Conservation (phyloP, 768 basidiomycete species). For the Boletus reticuloceps region DNA sequence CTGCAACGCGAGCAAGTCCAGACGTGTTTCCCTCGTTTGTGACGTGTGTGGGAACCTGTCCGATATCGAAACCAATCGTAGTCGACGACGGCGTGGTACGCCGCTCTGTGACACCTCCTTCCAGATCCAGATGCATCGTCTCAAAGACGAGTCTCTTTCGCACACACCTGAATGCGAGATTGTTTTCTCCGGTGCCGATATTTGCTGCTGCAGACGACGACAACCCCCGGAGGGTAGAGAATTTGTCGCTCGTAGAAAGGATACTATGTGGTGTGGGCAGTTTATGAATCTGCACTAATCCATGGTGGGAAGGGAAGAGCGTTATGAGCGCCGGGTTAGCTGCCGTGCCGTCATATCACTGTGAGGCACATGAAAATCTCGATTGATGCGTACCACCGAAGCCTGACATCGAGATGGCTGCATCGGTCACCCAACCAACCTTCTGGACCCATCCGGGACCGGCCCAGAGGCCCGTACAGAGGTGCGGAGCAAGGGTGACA, state of each 20-base stretch:
- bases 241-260: conserved; percentile 75
- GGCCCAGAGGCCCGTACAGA: conserved; percentile 57
- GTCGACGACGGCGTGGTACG: conserved; percentile 53
- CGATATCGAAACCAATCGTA: conserved; percentile 17
- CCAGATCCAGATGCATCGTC: conserved; percentile 84
- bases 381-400: conserved; percentile 64
- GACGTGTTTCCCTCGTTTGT: conserved; percentile 13
- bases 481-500: conserved; percentile 61
- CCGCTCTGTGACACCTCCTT: conserved; percentile 80
- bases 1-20: conserved; percentile 39
- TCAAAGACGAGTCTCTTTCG: conserved; percentile 86
- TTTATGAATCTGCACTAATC: conserved; percentile 72
- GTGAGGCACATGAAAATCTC: neutral
- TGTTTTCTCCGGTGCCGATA: conserved; percentile 87
- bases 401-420: conserved; percentile 66
- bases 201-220: conserved; percentile 48
- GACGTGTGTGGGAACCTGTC: conserved; percentile 17
- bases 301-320: conserved; percentile 83
- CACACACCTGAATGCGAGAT: conserved; percentile 91
- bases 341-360: conserved; percentile 30
- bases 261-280: conserved; percentile 76
- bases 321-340: conserved; percentile 74
- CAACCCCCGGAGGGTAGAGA: conserved; percentile 81
- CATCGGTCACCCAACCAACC: conserved; percentile 78
- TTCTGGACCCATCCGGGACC: conserved; percentile 73